These are phyloP conservation scores for Annona squamosa DNA, from an alignment of 164 flowering plant species.

Conservation along the genomic window DNA sequence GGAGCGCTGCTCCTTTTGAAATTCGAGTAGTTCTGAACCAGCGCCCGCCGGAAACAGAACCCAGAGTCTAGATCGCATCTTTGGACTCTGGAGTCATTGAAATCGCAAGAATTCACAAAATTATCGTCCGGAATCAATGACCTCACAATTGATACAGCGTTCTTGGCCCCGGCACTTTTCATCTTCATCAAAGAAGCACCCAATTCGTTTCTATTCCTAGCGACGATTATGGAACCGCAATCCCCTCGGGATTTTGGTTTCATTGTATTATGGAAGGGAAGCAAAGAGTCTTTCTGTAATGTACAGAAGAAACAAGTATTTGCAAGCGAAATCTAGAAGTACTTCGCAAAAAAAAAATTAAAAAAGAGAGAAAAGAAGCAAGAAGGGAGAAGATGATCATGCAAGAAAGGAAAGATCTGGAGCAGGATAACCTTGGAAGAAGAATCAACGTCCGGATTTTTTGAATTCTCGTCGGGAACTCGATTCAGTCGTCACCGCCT, in stretches of 20 bases:
- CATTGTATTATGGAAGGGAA: not conserved
- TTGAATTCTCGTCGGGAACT: not conserved
- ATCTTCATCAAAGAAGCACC: conserved; percentile 2
- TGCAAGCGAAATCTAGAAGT: not conserved
- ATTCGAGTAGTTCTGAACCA: conserved; percentile 15
- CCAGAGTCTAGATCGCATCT: conserved; percentile 3
- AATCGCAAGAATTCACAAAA: not conserved
- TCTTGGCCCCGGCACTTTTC: not conserved
- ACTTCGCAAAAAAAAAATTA: too few relatives aligned
- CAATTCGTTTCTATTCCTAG: not conserved
- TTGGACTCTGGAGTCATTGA: not conserved
- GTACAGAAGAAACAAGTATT: not conserved
- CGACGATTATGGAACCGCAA: not conserved
- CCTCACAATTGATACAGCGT: not conserved
- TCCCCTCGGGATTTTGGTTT: not conserved
- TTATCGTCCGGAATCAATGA: not conserved
- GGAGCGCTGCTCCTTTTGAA: conserved; percentile 8
- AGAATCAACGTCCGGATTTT: not conserved
- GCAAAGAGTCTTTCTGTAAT: not conserved
- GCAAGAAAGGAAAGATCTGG: not conserved
- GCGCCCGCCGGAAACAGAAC: conserved; percentile 3
- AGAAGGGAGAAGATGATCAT: too few relatives aligned
- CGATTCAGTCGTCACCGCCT: too few relatives aligned
- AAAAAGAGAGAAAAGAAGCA: not conserved
- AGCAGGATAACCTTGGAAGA: not conserved